These are phyloP conservation scores for Fusarium sp. DNA, from an alignment of 2,329 filamentous ascomycete species.

Conservation along the genomic window DNA sequence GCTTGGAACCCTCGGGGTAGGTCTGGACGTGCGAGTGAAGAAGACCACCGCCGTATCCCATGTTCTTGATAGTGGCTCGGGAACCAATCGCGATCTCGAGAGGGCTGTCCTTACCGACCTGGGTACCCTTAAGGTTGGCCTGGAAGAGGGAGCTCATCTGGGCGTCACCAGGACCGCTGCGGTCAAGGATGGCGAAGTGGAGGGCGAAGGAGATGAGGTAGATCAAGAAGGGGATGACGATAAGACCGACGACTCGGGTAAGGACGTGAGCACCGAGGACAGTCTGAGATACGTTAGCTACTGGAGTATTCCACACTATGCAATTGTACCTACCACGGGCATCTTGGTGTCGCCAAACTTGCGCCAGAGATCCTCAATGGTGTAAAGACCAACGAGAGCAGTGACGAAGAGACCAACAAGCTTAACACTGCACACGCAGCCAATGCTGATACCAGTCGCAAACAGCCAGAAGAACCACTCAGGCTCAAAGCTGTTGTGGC, in stretches of 20 bases:
- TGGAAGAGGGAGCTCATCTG: constrained; percentile 99
- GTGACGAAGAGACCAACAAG: constrained; percentile 97
- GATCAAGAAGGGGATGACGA: constrained; percentile 87
- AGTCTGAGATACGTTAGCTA: constrained; percentile 49
- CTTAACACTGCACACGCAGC: constrained; percentile 98
- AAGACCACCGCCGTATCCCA: constrained; percentile 97
- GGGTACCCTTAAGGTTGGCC: constrained; percentile 92
- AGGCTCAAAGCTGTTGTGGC: constrained; percentile 84
- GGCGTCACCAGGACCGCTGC: constrained; percentile 95
- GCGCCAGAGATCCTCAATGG: constrained; percentile 95
- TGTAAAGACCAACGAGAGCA: constrained; percentile 94
- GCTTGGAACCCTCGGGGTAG: constrained; percentile 90
- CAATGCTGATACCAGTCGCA: constrained; percentile 93
- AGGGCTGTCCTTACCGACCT: constrained; percentile 94
- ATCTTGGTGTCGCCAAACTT: constrained; percentile 97
- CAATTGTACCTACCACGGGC: constrained; percentile 73
- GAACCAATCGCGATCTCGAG: constrained; percentile 93
- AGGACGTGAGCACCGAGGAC: constrained; percentile 82
- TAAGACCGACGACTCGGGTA: constrained; percentile 86
- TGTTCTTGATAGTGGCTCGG: constrained; percentile 94
- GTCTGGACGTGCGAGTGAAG: constrained; percentile 97
- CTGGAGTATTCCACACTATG: neutral
- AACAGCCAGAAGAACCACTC: constrained; percentile 97
- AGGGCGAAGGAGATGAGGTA: constrained; percentile 97
- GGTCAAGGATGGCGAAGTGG: constrained; percentile 94